Evolutionary conservation across 148 eudicot genomes (phyloP).

Genomic region (Arctostaphylos glauca): DNA sequence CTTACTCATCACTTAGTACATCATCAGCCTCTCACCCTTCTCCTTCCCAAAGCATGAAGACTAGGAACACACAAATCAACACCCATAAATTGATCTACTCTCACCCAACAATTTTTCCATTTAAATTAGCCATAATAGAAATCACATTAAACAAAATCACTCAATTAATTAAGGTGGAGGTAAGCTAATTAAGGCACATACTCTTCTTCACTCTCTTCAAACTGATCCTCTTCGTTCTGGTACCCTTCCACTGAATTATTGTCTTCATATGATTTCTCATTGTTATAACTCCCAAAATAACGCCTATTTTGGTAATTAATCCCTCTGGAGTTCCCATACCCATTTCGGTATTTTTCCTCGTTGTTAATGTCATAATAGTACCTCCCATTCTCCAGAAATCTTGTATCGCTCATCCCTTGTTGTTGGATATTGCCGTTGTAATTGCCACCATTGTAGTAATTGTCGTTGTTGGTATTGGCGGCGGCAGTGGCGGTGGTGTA

Average conservation of each 20-base stretch:
- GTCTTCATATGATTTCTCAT: constrained; percentile 30
- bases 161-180: not conserved
- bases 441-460: constrained; percentile 7
- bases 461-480: not conserved
- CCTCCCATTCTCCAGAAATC: constrained; percentile 72
- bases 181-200: constrained; percentile 36
- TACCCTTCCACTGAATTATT: constrained; percentile 31
- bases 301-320: constrained; percentile 24
- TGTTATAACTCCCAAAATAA: constrained; percentile 25
- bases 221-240: constrained; percentile 36
- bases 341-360: constrained; percentile 29
- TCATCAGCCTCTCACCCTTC: not conserved
- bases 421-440: constrained; percentile 24
- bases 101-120: not conserved
- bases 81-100: not conserved
- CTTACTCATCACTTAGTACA: not conserved
- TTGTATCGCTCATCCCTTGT: constrained; percentile 91
- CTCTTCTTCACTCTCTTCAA: constrained; percentile 26
- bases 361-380: constrained; percentile 53
- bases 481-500: not conserved
- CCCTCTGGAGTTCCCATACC: not conserved
- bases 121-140: not conserved
- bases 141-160: not conserved
- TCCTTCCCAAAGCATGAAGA: not conserved
- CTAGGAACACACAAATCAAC: not conserved